Evolutionary conservation across 345 rosid species (phyloP), one percentile per base, ranked within the genome.

Genomic region (Xanthoceras sorbifolium): DNA sequence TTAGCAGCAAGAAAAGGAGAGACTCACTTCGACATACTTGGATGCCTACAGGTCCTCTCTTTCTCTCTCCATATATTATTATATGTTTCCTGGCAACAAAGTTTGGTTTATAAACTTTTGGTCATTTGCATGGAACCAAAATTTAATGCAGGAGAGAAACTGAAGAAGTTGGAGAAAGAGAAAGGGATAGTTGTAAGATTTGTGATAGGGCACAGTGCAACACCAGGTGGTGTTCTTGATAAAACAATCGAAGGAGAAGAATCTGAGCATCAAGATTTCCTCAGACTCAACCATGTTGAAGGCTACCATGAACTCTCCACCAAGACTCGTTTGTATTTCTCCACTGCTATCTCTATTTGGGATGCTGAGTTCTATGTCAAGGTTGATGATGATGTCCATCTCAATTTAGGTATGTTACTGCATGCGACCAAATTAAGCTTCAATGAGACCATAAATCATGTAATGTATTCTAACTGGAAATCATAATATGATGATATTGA

Each of bases 351-450:
- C 68, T 74, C 97, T 25, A 86, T 88, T 12, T 92, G 95, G 95
- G 96, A 93, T 29, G 94, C 99, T 29, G 90, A 91, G 26, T 95
- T 91, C 76, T 93, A 89, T 15, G 83, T 93, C 12, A 95, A 95
- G 77, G 96, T 93, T 2, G 99, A 95, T 32, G 99, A 93, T 34
- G 97, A 95, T 76, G 88, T 95, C 64, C 99, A 95, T 82, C 81
- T 95, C 50, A 95, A 95, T 73, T 40, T 90, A 65, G 95, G 94
- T 42, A 42, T 42, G 3, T 42, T 42, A 42, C 10, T 42, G 46
- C 46, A 42, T 42, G 46, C 46, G 10, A 10, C 46, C 12, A 42
- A 42, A n/a, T n/a, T n/a, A n/a, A 42, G 46, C 14, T 42, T 42
- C 14, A 42, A 42, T 42, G 46, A 12, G 42, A 38, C 42, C 9